A percentile compares a stretch with the other conserved stretches of the same genome.
These are phyloP conservation scores for Salix purpurea DNA, from an alignment of 345 rosid genomes.

Conservation along the genomic window DNA sequence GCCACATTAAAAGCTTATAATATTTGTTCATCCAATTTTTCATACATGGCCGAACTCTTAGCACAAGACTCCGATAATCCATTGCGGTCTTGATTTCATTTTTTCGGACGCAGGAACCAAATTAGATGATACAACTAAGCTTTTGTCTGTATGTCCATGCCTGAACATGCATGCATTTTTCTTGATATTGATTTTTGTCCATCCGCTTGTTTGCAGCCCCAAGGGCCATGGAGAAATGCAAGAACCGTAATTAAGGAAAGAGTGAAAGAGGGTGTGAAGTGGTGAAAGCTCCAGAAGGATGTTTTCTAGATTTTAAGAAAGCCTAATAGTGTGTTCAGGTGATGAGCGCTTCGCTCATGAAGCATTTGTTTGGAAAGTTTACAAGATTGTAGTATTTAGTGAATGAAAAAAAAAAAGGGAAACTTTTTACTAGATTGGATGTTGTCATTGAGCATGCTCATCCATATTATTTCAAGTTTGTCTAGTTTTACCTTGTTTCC, in stretches of 20 bases:
- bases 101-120: background rate
- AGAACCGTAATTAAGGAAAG: constrained; percentile 22
- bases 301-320: constrained; percentile 7
- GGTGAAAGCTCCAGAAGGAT: constrained; percentile 8
- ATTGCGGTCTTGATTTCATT: background rate
- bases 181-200: background rate
- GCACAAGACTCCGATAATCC: background rate
- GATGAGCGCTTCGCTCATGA: constrained; percentile 19
- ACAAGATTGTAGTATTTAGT: constrained; percentile 30
- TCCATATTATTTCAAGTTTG: constrained; percentile 20
- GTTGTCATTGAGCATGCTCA: constrained; percentile 5
- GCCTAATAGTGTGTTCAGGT: constrained; percentile 15
- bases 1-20: background rate
- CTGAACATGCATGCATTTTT: background rate
- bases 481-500: constrained; percentile 10
- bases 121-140: background rate
- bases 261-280: background rate
- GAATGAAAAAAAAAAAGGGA: background rate
- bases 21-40: background rate
- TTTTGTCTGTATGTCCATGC: background rate
- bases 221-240: constrained; percentile 48
- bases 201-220: constrained; percentile 40
- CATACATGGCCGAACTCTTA: background rate
- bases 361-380: constrained; percentile 15
- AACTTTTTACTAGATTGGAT: constrained; percentile 10